Base-by-base conservation (phyloP, 2,329 filamentous ascomycete species). In the Daldinia sp. region DNA sequence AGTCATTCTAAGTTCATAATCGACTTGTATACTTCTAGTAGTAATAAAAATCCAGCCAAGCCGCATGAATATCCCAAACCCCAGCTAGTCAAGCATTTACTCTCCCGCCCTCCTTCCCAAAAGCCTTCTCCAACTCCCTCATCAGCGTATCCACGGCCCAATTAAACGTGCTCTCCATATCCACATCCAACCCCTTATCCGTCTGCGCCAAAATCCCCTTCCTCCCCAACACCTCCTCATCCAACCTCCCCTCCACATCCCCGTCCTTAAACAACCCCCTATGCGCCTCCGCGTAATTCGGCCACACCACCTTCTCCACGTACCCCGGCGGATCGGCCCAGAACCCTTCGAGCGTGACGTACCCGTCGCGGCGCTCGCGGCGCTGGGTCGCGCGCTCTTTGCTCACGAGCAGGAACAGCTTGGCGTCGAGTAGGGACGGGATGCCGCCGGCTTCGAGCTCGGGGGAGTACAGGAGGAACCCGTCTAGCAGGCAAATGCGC, bases 271-370 rank as follows among this genome's bases (percentile, higher is more conserved):
- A 96, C 78, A 99, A 83, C 85, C 93, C 97, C 23, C 84, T 83
- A 81, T 98, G 94, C 74, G 93, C 89, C 60, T 87, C 84, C 3
- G 92, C 92, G 79, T 98, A 98, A 75, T 97, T 95, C 3, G 95
- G 95, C 96, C 96, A 99, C 4, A 99, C 96, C 61, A 99, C 87
- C 78, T 92, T 88, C 78, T 98, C 94, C 41, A 98, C 94, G 78
- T 98, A 99, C 0, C 93, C 94, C 0, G 93, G 93, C 0, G 96
- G 96, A 79, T 99, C 96, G 63, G 90, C 87, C 96, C 96, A 99
- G 82, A 98, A 99, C 30, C 94, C 95, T 76, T 98, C 89, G 4
- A 92, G 80, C 2, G 93, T 95, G 33, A 93, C 92, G 78, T 96
- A 96, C 10, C 92, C 92, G 72, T 87, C 89, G 60, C 93, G 83